Base-by-base conservation (phyloP, 2,329 filamentous ascomycete species). In the Apiospora phragmitis region DNA sequence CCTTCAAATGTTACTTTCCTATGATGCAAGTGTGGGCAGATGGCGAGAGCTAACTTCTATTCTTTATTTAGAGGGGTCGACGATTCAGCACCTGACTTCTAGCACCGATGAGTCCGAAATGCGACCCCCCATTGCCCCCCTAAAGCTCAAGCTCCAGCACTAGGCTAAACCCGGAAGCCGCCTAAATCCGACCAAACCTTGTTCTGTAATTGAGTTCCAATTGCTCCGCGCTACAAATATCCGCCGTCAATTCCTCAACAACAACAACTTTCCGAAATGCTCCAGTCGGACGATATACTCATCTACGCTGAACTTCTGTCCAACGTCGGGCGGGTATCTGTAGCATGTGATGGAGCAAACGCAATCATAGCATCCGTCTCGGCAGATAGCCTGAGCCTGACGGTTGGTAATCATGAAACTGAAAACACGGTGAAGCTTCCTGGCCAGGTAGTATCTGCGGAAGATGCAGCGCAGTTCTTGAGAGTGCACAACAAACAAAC, bases 221-320 rank as follows among this genome's bases (percentile, higher is more conserved):
- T 59, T 35, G 51, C 14, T 18, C 49, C n/a, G 26, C 49, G 49
- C 26, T 55, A 55, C 49, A 55, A 55, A 55, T 18, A 55, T 29
- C 29, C 29, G 7, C 51, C 51, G 14, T 21, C 29, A 11, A 4
- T 14, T n/a, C 16, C 51, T 35, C 51, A 59, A 59, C 51, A 59
- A 38, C 55, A 62, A 38, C 32, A 59, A 59, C 18, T 62, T 62
- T 62, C 55, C 55, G 35, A 62, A 9, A 62, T 62, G 55, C 18
- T 71, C 65, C 71, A 67, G 18, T 18, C 73, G 41, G 72, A 65
- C 49, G 67, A 62, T 38, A 73, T 82, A 26, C 75, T 80, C 1
- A 83, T 92, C 29, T 92, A 92, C 76, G 90, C 90, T 6, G 91
- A 93, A 80, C 84, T 92, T 1, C 85, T 92, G 3, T 82, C 86